Percentiles rank a stretch among this genome's conserved stretches.
Evolutionary conservation across 2,329 filamentous ascomycete genomes (phyloP).

Genomic region (Arthrinium phaeospermum): DNA sequence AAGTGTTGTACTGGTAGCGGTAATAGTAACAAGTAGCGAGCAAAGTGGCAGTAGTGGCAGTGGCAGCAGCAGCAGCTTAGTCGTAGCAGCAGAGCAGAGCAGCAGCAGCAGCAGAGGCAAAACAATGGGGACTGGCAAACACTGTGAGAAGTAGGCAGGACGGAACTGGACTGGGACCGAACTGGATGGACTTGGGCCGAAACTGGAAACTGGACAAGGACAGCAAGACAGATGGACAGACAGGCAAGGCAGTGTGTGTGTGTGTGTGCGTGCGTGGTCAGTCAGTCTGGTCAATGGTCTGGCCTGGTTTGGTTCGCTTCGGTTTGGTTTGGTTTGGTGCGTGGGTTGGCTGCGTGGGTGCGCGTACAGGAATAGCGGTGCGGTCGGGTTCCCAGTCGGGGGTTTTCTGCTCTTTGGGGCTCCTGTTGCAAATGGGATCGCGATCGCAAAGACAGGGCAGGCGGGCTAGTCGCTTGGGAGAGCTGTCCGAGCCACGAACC

Average conservation of each 20-base stretch:
- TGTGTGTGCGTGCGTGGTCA: not conserved
- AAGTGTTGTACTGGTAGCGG: not conserved
- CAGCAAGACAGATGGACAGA: not conserved
- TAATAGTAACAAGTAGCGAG: not conserved
- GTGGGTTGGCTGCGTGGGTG: not conserved
- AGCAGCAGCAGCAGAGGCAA: conserved; percentile 18
- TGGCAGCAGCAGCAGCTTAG: conserved; percentile 1
- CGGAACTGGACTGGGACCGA: not conserved
- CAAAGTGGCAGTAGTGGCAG: not conserved
- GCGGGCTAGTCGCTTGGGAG: not conserved
- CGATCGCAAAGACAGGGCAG: conserved; percentile 17
- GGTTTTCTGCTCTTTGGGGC: not conserved
- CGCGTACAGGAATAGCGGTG: not conserved
- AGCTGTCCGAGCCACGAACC: conserved; percentile 14
- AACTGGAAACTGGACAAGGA: not conserved
- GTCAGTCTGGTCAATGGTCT: too few species aligned
- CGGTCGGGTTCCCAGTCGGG: conserved; percentile 11
- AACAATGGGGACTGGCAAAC: conserved; percentile 11
- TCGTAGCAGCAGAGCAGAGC: not conserved
- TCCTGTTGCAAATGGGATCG: conserved; percentile 18
- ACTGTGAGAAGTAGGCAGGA: not conserved
- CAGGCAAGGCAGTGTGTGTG: not conserved
- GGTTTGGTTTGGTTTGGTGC: not conserved
- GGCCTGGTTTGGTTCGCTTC: not conserved
- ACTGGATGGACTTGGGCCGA: conserved; percentile 8